Conservation (phyloP, 1,284 basidiomycete genomes). For the Cryptococcus sp. region DNA sequence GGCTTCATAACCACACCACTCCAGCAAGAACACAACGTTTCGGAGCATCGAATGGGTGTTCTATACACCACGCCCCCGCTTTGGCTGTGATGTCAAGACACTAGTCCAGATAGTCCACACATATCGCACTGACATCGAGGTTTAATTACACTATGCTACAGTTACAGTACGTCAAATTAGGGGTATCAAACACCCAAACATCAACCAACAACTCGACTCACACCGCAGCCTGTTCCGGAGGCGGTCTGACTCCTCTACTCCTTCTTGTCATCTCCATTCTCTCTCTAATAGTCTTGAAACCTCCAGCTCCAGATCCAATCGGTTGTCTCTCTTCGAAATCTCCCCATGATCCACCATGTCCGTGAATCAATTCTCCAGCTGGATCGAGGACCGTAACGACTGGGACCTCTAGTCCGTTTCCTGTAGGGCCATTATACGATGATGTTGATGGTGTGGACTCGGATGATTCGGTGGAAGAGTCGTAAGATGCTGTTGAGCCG, state of each 20-base stretch:
- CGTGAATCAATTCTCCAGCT: background rate
- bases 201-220: background rate
- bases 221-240: background rate
- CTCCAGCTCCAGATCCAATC: background rate
- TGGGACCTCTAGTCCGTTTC: background rate
- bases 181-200: too few relatives aligned
- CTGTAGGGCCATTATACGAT: background rate
- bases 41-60: too few relatives aligned
- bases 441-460: background rate
- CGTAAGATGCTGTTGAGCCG: background rate
- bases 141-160: too few relatives aligned
- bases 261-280: background rate
- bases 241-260: background rate
- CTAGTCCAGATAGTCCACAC: too few relatives aligned
- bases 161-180: too few relatives aligned
- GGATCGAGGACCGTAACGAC: background rate
- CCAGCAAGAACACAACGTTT: too few relatives aligned
- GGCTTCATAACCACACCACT: too few relatives aligned
- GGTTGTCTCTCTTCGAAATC: background rate
- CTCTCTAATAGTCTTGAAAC: background rate
- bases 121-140: too few relatives aligned
- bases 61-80: too few relatives aligned
- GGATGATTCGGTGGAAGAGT: background rate
- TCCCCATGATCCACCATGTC: background rate
- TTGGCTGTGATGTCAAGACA: too few relatives aligned